Evolutionary conservation across 192 early-diverging fungal genomes (phyloP), one percentile per base, ranked within the genome.

Genomic region (Umbelopsis sp.): DNA sequence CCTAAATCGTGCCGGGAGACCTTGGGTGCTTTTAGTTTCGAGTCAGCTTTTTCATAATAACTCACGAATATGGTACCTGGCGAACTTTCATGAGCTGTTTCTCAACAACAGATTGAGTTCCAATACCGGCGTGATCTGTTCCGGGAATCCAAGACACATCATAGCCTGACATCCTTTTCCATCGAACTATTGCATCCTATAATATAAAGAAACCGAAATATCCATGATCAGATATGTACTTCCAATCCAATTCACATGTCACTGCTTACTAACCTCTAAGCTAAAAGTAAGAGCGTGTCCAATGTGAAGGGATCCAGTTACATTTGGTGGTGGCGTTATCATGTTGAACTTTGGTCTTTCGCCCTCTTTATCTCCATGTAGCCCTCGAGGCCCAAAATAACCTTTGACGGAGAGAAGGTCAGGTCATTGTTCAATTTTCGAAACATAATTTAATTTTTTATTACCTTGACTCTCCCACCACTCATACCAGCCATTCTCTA

Each of bases 71-170:
- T 12, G 15, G 23, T 41, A 79, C 67, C 15, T 81, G 79, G 21
- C 79, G 76, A 69, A 92, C 88, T 48, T 84, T 82, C 86, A 89
- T 89, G 52, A 99, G 79, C 66, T 92, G 88, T 81, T 93, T 94
- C 73, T 99, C 97, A 8, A 99, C 95, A 0, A 99, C 96, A 0
- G 95, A 87, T 74, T 99, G 97, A 15, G 94, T 97, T 35, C 96
- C 94, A 69, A 99, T 99, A 27, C 97, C 97, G 27, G 97, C 97
- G 74, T 99, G 97, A 72, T 99, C 97, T 48, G 91, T 93, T n/a
- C 97, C 97, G 3, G 97, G 97, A 20, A 96, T 88, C 89, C 92
- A 99, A 16, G 92, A 87, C 22, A 94, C 91, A 18, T 86, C 86
- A 67, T 93, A 90, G n/a, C 97, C 97, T 18, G 87, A 80, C 96